Percentiles rank a stretch among this genome's conserved stretches.
Evolutionary conservation across 78 protist species (phyloP).

Genomic region (Dictyostelium brefeldianum): DNA sequence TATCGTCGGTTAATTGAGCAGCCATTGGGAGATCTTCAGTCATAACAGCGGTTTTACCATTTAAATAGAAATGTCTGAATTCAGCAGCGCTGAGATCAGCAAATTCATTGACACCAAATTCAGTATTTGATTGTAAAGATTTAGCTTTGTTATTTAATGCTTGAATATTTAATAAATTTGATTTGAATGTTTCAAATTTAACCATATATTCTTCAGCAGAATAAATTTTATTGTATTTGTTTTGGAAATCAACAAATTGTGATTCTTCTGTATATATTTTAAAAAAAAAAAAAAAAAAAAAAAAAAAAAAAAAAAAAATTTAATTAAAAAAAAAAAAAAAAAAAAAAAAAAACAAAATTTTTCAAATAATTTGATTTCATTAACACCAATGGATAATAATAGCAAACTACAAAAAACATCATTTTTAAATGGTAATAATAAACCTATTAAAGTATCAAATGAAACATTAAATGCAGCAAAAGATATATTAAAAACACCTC

Average conservation of each 20-base stretch:
- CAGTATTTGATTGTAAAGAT: background rate
- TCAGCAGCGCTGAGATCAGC: conserved; percentile 59
- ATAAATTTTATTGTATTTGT: conserved; percentile 51
- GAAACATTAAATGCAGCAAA: background rate
- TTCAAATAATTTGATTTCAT: too few species aligned
- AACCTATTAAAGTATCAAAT: background rate
- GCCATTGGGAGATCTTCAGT: conserved; percentile 14
- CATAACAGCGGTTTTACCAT: background rate
- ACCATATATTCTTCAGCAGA: conserved; percentile 31
- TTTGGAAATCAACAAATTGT: conserved; percentile 46
- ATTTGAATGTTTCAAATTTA: conserved; percentile 53
- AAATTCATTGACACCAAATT: conserved; percentile 73
- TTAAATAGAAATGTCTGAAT: conserved; percentile 62
- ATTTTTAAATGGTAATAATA: background rate
- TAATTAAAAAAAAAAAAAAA: too few species aligned
- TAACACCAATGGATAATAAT: too few species aligned
- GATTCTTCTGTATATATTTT: conserved; percentile 10
- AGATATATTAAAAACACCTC: background rate
- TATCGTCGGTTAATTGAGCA: background rate
- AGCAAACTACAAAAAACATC: background rate
- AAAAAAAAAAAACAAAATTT: too few species aligned
- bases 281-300: too few species aligned
- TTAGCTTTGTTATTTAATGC: conserved; percentile 17
- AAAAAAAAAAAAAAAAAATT: too few species aligned
- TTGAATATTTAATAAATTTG: conserved; percentile 39